Evolutionary conservation across 2,329 filamentous ascomycete species (phyloP).

Genomic region (Aspergillus awamori): DNA sequence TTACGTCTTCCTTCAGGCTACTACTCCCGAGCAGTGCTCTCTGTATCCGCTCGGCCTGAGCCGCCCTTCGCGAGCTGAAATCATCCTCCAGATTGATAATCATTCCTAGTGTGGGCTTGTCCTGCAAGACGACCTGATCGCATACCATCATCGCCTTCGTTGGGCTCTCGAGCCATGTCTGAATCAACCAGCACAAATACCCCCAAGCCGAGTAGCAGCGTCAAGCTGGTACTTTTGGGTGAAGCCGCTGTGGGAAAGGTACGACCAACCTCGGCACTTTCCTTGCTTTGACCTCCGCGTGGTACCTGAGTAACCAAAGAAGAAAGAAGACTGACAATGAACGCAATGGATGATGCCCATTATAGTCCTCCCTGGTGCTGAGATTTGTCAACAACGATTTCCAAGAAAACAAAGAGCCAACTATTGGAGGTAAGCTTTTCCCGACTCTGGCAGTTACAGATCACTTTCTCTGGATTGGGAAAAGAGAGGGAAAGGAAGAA

Average conservation of each 20-base stretch:
- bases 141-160: slow-evolving; percentile 15
- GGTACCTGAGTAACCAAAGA: slow-evolving; percentile 22
- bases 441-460: slow-evolving; percentile 6
- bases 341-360: slow-evolving; percentile 10
- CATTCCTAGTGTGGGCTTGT: slow-evolving; percentile 22
- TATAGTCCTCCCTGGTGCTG: slow-evolving; percentile 89
- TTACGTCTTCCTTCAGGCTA: slow-evolving; percentile 26
- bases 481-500: background rate
- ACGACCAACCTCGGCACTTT: slow-evolving; percentile 29
- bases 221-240: slow-evolving; percentile 96
- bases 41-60: slow-evolving; percentile 15
- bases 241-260: slow-evolving; percentile 99
- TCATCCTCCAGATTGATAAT: slow-evolving; percentile 31
- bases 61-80: slow-evolving; percentile 27
- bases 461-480: background rate
- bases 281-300: slow-evolving; percentile 9
- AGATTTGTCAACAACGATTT: slow-evolving; percentile 99
- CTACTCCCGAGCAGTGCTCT: slow-evolving; percentile 19
- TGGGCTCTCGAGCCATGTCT: slow-evolving; percentile 59
- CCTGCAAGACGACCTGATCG: slow-evolving; percentile 36
- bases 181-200: slow-evolving; percentile 66
- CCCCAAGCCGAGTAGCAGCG: slow-evolving; percentile 97
- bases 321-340: slow-evolving; percentile 19
- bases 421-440: slow-evolving; percentile 77
- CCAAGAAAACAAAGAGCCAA: slow-evolving; percentile 99